Base-by-base conservation (phyloP, 768 basidiomycete species). In the Termitomyces sp. region DNA sequence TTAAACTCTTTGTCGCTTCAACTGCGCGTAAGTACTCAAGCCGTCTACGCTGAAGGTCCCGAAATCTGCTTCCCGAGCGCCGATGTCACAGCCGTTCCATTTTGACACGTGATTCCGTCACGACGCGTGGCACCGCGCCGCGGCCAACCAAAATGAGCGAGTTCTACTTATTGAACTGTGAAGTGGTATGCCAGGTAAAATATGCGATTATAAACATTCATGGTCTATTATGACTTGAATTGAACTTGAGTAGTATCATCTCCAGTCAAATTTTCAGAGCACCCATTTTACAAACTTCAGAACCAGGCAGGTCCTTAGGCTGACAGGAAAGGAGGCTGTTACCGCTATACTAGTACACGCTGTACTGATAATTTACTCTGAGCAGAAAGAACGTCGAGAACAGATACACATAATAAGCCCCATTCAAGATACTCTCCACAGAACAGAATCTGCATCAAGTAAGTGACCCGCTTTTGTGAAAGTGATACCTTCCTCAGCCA, bases 401-500 rank as follows among this genome's bases (percentile, higher is more conserved):
- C 38, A 12, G 9, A 6, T 18, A 35, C 23, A 7, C 9, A 15
- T 15, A 15, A 7, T 5, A 11, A 36, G n/a, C 9, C 5, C 1
- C 18, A 12, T 45, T 52, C 25, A 52, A 29, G 25, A 33, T 25
- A 43, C 48, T 46, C 56, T 64, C 70, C 68, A 74, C n/a, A 70
- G 18, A 12, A 39, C 48, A 10, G 56, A 27, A 11, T 62, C 53
- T 32, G 60, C 40, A 44, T 53, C 52, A 10, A 63, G 29, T 22
- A 84, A 63, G 60, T 72, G 72, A 0, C 83, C 83, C 2, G 71
- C 72, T 7, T 62, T 47, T 42, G 75, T 74, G 53, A 86, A 84
- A 7, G 29, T 36, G 2, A 86, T 78, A 0, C 83, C 83, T 64
- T 88, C 85, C 46, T 66, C 60, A n/a, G 62, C 65, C 9, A 86